A percentile compares a stretch with the other conserved stretches of the same genome.
These are phyloP conservation scores for Xylaria telfairii DNA, from an alignment of 495 filamentous ascomycete genomes.

Conservation along the genomic window DNA sequence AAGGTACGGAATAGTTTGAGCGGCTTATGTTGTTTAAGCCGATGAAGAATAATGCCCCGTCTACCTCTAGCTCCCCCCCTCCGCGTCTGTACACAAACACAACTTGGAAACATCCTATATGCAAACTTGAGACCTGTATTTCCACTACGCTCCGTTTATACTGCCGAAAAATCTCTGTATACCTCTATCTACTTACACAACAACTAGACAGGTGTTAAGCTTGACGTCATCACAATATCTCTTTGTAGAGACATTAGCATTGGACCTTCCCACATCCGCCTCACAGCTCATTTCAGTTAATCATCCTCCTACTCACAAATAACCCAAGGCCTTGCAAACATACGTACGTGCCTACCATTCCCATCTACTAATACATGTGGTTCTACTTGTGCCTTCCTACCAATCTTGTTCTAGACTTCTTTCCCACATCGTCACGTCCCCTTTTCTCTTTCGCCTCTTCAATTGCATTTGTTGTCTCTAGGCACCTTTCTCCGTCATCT, in stretches of 20 bases:
- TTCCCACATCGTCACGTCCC: background rate
- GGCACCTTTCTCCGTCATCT: background rate
- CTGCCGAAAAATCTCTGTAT: background rate
- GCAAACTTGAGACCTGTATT: background rate
- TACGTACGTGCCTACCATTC: background rate
- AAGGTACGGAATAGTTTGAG: constrained; percentile 1
- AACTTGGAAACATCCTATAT: background rate
- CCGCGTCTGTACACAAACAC: background rate
- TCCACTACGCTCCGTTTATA: no score
- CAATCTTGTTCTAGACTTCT: background rate
- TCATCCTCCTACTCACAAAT: background rate
- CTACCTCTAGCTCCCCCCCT: background rate
- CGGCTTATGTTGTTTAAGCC: background rate
- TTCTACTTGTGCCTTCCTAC: constrained; percentile 4
- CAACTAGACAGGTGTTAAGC: background rate
- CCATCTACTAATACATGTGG: background rate
- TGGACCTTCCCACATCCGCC: background rate
- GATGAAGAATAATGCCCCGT: background rate
- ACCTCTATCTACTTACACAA: background rate
- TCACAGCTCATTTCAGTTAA: background rate
- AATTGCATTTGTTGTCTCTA: background rate
- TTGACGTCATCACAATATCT: constrained; percentile 2
- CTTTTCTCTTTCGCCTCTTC: background rate
- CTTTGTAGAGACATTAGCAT: background rate
- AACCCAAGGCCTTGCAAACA: background rate